phyloP scores from a whole-genome alignment of 2,329 filamentous ascomycete genomes.

The Neofusicoccum ribis region DNA sequence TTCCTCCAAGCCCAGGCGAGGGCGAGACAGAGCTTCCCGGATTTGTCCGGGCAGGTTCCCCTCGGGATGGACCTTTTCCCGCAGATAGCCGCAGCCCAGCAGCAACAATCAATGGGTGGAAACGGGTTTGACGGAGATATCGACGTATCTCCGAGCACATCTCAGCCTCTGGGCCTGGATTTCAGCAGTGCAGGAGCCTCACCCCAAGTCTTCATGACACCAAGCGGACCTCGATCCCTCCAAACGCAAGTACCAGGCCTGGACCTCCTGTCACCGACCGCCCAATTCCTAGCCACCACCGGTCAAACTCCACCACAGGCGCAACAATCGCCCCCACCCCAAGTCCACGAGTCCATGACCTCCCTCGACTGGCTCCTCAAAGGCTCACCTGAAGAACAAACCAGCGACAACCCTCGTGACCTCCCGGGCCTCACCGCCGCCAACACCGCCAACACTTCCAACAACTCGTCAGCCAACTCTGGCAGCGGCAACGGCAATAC shows the following conservation, averaged over 20 bases:
- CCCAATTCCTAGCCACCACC: not conserved
- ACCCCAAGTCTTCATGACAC: slow-evolving; percentile 6
- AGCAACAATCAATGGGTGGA: not conserved
- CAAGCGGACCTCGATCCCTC: slow-evolving; percentile 1
- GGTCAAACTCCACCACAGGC: not conserved
- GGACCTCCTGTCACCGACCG: not conserved
- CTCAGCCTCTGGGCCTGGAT: slow-evolving; percentile 10
- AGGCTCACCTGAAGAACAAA: not conserved
- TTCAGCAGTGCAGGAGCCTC: not conserved
- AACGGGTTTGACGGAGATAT: not conserved
- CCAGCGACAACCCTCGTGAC: not conserved
- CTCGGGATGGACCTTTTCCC: slow-evolving; percentile 20
- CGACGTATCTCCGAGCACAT: not conserved
- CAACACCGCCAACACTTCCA: not conserved
- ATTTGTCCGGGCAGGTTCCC: slow-evolving; percentile 22
- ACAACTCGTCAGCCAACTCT: not conserved
- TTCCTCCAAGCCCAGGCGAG: slow-evolving; percentile 26
- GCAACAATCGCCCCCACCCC: slow-evolving; percentile 20
- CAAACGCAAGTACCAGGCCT: not conserved
- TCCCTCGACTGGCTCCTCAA: slow-evolving; percentile 26
- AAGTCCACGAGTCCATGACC: slow-evolving; percentile 22
- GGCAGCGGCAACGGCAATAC: not conserved
- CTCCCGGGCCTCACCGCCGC: not conserved
- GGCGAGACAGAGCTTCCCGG: slow-evolving; percentile 23
- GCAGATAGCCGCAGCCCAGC: slow-evolving; percentile 22